Conservation (phyloP, 306 rosid species). For the Coriaria nepalensis region DNA sequence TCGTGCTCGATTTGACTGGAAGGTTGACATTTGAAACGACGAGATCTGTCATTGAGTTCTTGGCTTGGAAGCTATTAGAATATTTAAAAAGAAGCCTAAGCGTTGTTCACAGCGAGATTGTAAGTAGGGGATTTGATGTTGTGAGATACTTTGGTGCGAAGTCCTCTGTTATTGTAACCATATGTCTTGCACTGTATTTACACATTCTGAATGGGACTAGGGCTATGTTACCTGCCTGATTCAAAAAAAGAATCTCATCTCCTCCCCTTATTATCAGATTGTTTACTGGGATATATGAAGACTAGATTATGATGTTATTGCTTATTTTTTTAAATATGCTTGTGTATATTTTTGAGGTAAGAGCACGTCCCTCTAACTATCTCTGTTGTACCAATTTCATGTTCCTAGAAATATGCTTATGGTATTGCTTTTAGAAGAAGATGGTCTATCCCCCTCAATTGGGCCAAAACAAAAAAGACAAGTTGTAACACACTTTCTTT, state of each 20-base stretch:
- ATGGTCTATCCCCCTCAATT: too few relatives aligned
- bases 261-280: too few relatives aligned
- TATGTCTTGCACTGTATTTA: conserved; percentile 71
- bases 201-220: conserved; percentile 52
- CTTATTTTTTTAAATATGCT: background rate
- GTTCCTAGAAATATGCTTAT: too few relatives aligned
- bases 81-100: conserved; percentile 43
- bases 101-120: conserved; percentile 43
- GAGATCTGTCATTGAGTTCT: conserved; percentile 50
- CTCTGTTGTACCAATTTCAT: too few relatives aligned
- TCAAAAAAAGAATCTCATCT: too few relatives aligned
- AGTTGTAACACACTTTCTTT: too few relatives aligned
- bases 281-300: too few relatives aligned
- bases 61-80: conserved; percentile 47
- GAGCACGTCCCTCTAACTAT: too few relatives aligned
- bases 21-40: conserved; percentile 66
- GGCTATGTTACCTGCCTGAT: conserved; percentile 52
- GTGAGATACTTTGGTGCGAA: conserved; percentile 63
- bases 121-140: conserved; percentile 52
- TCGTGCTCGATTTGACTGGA: conserved; percentile 73
- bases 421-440: too few relatives aligned
- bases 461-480: too few relatives aligned
- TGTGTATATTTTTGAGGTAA: too few relatives aligned
- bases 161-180: conserved; percentile 62
- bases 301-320: background rate